phyloP scores from a whole-genome alignment of 768 basidiomycete species.

The Cytidiella melzeri region DNA sequence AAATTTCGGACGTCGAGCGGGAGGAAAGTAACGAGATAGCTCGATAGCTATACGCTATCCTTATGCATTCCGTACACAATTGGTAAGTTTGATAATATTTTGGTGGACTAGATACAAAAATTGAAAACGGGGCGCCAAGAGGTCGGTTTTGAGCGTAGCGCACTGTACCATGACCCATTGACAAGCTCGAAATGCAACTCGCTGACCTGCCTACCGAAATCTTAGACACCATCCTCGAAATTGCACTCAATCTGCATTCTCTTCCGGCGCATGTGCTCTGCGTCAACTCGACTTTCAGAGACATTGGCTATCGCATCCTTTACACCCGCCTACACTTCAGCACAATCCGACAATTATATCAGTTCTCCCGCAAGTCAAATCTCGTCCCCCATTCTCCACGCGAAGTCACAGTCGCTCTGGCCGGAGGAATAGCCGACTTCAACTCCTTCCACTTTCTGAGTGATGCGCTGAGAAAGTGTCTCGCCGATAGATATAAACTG shows the following conservation, averaged over 20 bases:
- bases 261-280: conserved; percentile 15
- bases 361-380: conserved; percentile 15
- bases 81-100: no score
- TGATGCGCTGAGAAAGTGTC: conserved; percentile 23
- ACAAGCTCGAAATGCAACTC: conserved; percentile 2
- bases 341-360: conserved; percentile 19
- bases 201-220: conserved; percentile 18
- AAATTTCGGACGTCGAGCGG: no score
- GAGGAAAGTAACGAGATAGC: no score
- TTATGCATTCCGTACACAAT: no score
- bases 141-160: no score
- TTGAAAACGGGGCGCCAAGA: no score
- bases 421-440: conserved; percentile 25
- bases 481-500: not conserved
- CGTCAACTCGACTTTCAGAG: conserved; percentile 16
- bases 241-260: conserved; percentile 12
- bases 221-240: conserved; percentile 16
- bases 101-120: no score
- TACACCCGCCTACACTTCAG: conserved; percentile 21
- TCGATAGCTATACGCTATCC: no score
- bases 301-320: conserved; percentile 16
- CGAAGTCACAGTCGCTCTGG: conserved; percentile 23
- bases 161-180: no score
- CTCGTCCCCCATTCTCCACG: conserved; percentile 21
- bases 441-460: conserved; percentile 24